phyloP scores from a whole-genome alignment of 1,284 basidiomycete species.

The Irpex sp. region DNA sequence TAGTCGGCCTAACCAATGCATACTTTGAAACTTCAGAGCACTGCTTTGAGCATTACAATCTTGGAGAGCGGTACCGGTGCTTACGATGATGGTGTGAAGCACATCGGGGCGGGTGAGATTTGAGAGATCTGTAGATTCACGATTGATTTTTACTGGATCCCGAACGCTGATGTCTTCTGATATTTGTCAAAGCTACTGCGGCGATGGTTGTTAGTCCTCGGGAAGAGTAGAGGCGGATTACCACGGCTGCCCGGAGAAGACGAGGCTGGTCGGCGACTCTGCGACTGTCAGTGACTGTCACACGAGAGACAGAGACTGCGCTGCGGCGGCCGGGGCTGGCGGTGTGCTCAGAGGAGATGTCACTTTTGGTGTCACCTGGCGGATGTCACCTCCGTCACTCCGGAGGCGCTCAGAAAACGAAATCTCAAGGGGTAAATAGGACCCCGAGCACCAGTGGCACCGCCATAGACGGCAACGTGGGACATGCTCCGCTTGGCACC shows the following conservation, averaged over 20 bases:
- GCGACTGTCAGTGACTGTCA: neutral
- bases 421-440: neutral
- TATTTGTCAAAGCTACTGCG: neutral
- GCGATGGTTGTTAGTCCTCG: neutral
- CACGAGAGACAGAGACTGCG: neutral
- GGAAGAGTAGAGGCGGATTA: neutral
- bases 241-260: neutral
- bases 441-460: constrained; percentile 6
- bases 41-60: no score
- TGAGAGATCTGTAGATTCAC: neutral
- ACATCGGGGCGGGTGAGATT: neutral
- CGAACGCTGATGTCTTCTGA: neutral
- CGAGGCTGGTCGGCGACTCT: neutral
- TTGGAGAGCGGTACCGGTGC: neutral
- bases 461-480: constrained; percentile 8
- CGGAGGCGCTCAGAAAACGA: neutral
- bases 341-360: neutral
- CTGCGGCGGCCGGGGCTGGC: neutral
- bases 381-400: neutral
- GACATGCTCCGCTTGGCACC: constrained; percentile 10
- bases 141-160: neutral
- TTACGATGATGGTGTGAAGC: neutral
- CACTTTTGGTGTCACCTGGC: neutral
- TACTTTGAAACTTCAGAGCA: no score
- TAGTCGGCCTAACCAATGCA: constrained; percentile 12